Percentiles rank a stretch among this genome's conserved stretches.
Conservation (phyloP, 2,329 filamentous ascomycete species). For the Berkeleyomyces basicola region DNA sequence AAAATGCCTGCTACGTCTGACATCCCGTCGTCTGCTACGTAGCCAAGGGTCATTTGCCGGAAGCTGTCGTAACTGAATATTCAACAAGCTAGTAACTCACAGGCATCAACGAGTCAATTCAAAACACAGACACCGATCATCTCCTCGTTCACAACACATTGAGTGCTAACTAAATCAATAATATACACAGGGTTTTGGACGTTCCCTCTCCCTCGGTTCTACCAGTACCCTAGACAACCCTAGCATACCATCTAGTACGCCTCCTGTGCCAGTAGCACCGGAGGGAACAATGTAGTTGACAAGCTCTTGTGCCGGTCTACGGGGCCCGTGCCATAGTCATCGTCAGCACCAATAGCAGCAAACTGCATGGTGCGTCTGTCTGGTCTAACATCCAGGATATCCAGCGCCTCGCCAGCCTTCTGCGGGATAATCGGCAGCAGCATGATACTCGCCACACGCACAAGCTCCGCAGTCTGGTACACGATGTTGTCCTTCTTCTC, state of each 20-base stretch:
- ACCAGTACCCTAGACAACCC: not conserved
- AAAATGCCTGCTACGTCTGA: not conserved
- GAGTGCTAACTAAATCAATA: not conserved
- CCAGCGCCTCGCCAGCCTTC: slow-evolving; percentile 56
- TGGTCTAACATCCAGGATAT: slow-evolving; percentile 55
- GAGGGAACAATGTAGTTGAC: slow-evolving; percentile 7
- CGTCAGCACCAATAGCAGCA: slow-evolving; percentile 47
- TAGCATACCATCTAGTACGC: not conserved
- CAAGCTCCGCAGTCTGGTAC: slow-evolving; percentile 54
- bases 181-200: not conserved
- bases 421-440: slow-evolving; percentile 81
- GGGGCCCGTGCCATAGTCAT: slow-evolving; percentile 43
- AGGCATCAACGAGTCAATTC: not conserved
- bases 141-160: no score
- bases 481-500: slow-evolving; percentile 37
- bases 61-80: not conserved
- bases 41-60: not conserved
- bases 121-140: not conserved
- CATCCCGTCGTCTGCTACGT: not conserved
- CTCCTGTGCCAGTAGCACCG: slow-evolving; percentile 6
- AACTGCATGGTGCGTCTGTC: slow-evolving; percentile 45
- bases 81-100: not conserved
- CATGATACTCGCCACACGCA: slow-evolving; percentile 68
- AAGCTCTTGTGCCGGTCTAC: not conserved
- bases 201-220: not conserved